Base-by-base conservation (phyloP, 768 basidiomycete species). In the Lentinula boryana region DNA sequence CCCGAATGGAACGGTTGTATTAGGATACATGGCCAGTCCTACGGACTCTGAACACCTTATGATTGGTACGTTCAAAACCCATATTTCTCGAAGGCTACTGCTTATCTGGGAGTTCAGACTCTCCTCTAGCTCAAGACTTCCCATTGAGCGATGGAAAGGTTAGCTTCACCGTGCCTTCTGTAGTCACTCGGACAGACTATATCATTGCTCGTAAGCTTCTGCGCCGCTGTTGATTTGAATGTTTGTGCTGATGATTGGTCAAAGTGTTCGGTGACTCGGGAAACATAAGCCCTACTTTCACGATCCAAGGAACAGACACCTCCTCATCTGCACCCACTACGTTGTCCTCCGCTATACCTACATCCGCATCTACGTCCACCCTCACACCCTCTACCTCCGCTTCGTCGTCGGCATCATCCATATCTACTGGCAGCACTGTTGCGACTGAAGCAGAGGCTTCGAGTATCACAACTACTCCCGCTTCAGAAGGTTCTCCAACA, bases 261-360 rank as follows among this genome's bases (percentile, higher is more conserved):
- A 2, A 51, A 89, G 88, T 88, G 44, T 74, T 86, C 63, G 88
- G 88, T 31, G 83, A 87, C 66, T 87, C 85, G 13, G 89, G 88
- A 10, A 83, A 91, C 63, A 64, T 70, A 8, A 86, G 82, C 66
- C 81, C 81, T 0, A 16, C 72, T 41, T 90, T 91, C 68, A 82
- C 78, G 1, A 91, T 91, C 62, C 67, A 74, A 18, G 71, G 63
- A 31, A 67, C 62, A 5, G 58, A 68, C 21, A 58, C 72, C 16
- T 64, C 69, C 9, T 65, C 71, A n/a, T 60, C 59, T 18, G 35
- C 48, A 21, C 15, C 16, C 16, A 9, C 58, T 27, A 33, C 58
- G 35, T n/a, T 48, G 6, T 31, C 44, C 2, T 16, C 48, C 16
- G 35, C 16, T 36, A 58, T n/a, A 3, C 10, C 32, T 18, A 18